Evolutionary conservation across 805 yeast genomes (phyloP).

Genomic region (Lachancea dasiensis): DNA sequence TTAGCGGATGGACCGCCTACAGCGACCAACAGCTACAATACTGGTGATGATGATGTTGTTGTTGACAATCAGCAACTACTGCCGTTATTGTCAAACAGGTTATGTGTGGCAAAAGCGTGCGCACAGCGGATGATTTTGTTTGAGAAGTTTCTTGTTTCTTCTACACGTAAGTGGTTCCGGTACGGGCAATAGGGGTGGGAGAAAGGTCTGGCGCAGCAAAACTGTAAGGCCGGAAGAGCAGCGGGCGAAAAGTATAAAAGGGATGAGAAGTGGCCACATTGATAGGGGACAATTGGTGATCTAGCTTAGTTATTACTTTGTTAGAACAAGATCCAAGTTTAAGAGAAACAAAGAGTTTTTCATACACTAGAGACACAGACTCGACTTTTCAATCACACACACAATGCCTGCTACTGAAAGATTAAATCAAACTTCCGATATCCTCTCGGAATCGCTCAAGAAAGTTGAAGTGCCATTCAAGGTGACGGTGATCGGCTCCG

Average conservation of each 20-base stretch:
- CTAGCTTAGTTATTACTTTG: too few species aligned
- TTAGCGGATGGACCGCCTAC: too few species aligned
- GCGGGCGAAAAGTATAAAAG: slow-evolving; percentile 1
- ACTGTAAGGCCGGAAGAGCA: background rate
- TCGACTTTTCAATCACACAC: background rate
- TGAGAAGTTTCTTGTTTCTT: too few species aligned
- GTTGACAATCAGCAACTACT: too few species aligned
- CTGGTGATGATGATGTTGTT: too few species aligned
- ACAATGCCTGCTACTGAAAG: slow-evolving; percentile 29
- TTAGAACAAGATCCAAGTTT: too few species aligned
- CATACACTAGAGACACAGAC: background rate
- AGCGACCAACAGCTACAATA: too few species aligned
- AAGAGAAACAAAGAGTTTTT: background rate
- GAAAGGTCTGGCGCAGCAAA: background rate
- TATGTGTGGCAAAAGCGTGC: too few species aligned
- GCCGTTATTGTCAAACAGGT: too few species aligned
- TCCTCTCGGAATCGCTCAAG: slow-evolving; percentile 22
- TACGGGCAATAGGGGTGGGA: background rate
- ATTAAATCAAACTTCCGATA: slow-evolving; percentile 28
- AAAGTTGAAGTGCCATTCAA: slow-evolving; percentile 37
- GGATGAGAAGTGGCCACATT: background rate
- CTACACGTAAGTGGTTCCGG: too few species aligned
- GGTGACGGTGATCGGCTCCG: slow-evolving; percentile 85
- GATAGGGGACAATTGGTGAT: too few species aligned
- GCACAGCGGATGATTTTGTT: too few species aligned